These are phyloP conservation scores for Byssothecium circinans DNA, from an alignment of 2,329 filamentous ascomycete genomes.

Conservation along the genomic window DNA sequence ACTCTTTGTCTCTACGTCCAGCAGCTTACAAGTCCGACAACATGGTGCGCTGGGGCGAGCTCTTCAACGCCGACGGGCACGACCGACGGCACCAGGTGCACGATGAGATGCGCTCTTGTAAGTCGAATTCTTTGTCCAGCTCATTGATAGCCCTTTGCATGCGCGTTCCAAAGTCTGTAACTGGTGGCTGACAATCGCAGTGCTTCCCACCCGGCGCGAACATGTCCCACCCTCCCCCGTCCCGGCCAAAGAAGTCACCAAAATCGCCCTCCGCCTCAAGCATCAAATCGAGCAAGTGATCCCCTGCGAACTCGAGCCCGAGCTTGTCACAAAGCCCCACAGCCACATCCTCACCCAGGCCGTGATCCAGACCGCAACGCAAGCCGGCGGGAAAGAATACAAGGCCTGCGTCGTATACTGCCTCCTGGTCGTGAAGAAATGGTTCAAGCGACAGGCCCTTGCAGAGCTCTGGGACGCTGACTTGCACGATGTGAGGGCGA, in stretches of 20 bases:
- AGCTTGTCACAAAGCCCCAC: constrained; percentile 74
- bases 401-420: constrained; percentile 81
- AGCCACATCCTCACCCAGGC: constrained; percentile 79
- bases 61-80: constrained; percentile 42
- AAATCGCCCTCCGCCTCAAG: constrained; percentile 84
- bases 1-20: too few species aligned
- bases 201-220: constrained; percentile 67
- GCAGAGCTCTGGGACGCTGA: constrained; percentile 91
- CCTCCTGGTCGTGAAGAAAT: constrained; percentile 71
- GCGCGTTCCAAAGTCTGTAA: too few species aligned
- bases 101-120: constrained; percentile 48
- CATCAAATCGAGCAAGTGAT: constrained; percentile 88
- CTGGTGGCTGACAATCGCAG: too few species aligned
- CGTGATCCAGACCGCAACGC: constrained; percentile 77
- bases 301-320: constrained; percentile 83
- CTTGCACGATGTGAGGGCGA: constrained; percentile 74
- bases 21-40: too few species aligned
- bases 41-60: constrained; percentile 45
- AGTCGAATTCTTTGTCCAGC: too few species aligned
- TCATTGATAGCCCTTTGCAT: too few species aligned
- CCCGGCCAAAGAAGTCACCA: constrained; percentile 79
- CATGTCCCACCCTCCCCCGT: constrained; percentile 66
- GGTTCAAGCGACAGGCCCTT: constrained; percentile 77
- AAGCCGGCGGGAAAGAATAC: constrained; percentile 77
- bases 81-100: constrained; percentile 44